A percentile compares a stretch with the other conserved stretches of the same genome.
Evolutionary conservation across 805 yeast genomes (phyloP).

Genomic region (Sporopachydermia lactativora): DNA sequence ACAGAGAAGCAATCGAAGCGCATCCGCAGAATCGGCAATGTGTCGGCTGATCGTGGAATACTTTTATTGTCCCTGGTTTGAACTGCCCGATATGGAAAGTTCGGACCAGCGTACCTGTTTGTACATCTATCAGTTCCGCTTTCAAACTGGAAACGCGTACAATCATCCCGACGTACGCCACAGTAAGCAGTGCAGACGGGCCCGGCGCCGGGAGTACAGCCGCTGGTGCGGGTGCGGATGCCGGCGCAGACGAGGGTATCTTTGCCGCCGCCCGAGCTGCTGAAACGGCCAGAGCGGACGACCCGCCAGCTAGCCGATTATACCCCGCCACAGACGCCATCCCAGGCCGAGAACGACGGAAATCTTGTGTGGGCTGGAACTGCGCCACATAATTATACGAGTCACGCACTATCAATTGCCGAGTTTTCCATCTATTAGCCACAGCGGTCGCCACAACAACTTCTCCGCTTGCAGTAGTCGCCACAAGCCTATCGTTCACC

Average conservation of each 20-base stretch:
- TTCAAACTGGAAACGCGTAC: constrained; percentile 38
- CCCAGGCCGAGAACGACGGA: neutral
- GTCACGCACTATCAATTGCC: constrained; percentile 34
- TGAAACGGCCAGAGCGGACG: too few relatives aligned
- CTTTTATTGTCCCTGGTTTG: constrained; percentile 45
- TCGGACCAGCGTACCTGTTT: constrained; percentile 58
- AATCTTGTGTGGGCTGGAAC: neutral
- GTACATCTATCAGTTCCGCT: constrained; percentile 65
- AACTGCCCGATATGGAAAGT: constrained; percentile 47
- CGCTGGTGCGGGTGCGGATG: neutral
- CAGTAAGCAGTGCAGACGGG: constrained; percentile 9
- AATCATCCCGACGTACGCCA: constrained; percentile 65
- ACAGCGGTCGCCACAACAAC: constrained; percentile 45
- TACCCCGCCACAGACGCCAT: neutral
- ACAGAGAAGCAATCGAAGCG: constrained; percentile 60
- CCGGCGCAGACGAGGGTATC: neutral
- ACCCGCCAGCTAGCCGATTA: neutral
- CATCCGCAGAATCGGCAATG: constrained; percentile 90
- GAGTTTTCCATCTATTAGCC: constrained; percentile 50
- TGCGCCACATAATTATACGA: constrained; percentile 4
- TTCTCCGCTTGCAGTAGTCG: constrained; percentile 33
- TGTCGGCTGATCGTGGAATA: constrained; percentile 72
- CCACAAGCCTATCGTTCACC: constrained; percentile 57
- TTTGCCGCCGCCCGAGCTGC: too few relatives aligned
- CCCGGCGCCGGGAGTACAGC: neutral